phyloP scores from a whole-genome alignment of 2,329 filamentous ascomycete genomes.

The Pseudogymnoascus sp. region DNA sequence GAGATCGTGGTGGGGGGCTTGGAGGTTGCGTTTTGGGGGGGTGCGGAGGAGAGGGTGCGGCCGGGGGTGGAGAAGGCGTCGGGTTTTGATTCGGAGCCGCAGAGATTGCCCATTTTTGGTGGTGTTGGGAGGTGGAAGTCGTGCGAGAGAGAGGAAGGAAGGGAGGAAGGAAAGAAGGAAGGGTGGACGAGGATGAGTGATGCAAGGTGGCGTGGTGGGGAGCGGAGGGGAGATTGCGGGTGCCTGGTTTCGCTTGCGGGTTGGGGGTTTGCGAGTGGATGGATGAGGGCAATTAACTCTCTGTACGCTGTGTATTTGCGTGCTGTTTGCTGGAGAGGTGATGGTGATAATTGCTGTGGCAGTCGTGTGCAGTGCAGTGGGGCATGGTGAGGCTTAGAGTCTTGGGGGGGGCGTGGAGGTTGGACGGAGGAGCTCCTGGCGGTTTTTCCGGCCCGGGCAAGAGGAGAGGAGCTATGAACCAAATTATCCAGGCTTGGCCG shows the following conservation, averaged over 20 bases:
- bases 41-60: background rate
- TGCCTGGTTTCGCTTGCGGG: slow-evolving; percentile 27
- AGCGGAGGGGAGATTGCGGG: too few species aligned
- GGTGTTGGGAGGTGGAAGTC: background rate
- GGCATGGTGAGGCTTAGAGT: background rate
- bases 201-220: slow-evolving; percentile 63
- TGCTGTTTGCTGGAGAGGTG: background rate
- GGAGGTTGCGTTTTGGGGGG: slow-evolving; percentile 17
- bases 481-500: background rate
- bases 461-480: background rate
- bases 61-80: slow-evolving; percentile 6
- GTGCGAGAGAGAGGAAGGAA: slow-evolving; percentile 20
- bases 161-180: slow-evolving; percentile 53
- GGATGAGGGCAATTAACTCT: background rate
- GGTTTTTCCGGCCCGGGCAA: background rate
- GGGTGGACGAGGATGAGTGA: slow-evolving; percentile 53
- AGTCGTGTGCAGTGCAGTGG: background rate
- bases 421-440: background rate
- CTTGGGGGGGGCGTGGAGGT: background rate
- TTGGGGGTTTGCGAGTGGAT: background rate
- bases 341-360: background rate
- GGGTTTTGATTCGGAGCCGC: background rate
- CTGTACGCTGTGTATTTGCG: background rate
- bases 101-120: slow-evolving; percentile 12
- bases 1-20: slow-evolving; percentile 30